Percentiles rank a stretch among this genome's conserved stretches.
Evolutionary conservation across 2,329 filamentous ascomycete genomes (phyloP).

Genomic region (Colletotrichum trifolii): DNA sequence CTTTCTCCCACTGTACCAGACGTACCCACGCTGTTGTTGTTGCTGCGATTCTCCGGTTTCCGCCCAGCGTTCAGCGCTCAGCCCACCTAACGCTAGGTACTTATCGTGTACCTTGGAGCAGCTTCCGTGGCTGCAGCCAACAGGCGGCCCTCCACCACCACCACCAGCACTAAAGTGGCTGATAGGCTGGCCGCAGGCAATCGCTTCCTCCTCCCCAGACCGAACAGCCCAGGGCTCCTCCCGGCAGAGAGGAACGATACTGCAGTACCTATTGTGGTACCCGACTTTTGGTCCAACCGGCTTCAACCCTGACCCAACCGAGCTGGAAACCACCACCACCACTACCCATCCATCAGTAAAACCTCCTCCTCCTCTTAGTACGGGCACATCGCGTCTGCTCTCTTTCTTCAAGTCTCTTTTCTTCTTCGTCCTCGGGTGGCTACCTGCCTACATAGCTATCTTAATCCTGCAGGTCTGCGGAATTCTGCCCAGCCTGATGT

Average conservation of each 20-base stretch:
- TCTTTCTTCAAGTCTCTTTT: constrained; percentile 4
- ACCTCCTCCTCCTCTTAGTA: constrained; percentile 14
- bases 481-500: constrained; percentile 25
- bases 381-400: constrained; percentile 22
- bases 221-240: constrained; percentile 23
- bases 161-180: not conserved
- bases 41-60: not conserved
- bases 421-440: constrained; percentile 23
- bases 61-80: not conserved
- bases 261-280: too few relatives aligned
- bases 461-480: constrained; percentile 24
- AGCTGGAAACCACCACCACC: constrained; percentile 6
- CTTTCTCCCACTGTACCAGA: constrained; percentile 4
- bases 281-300: constrained; percentile 24
- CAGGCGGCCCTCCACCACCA: constrained; percentile 18
- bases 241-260: constrained; percentile 3
- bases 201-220: constrained; percentile 2
- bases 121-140: constrained; percentile 20
- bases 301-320: constrained; percentile 27
- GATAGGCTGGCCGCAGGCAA: not conserved
- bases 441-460: not conserved
- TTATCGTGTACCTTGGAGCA: not conserved
- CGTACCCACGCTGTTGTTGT: not conserved
- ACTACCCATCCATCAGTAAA: constrained; percentile 20
- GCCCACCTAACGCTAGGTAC: not conserved